Percentiles rank a stretch among this genome's conserved stretches.
phyloP scores from a whole-genome alignment of 1,284 basidiomycete genomes.

The Schizophyllum commune region DNA sequence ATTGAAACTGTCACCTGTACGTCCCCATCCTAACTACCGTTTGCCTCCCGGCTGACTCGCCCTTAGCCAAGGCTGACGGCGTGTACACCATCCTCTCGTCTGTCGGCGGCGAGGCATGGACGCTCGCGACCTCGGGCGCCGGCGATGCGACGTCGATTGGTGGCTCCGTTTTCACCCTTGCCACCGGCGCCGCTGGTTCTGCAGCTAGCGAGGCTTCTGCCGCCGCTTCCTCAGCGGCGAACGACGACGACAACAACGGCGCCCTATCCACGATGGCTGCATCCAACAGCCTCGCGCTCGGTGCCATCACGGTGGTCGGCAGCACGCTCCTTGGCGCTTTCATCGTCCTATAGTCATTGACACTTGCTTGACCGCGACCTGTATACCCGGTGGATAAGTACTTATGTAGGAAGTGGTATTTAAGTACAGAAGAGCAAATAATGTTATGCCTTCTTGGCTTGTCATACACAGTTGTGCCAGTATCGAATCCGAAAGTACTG shows the following conservation, averaged over 20 bases:
- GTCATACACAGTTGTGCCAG: too few relatives aligned
- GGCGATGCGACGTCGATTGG: constrained; percentile 43
- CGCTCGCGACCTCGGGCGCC: constrained; percentile 33
- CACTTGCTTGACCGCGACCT: neutral
- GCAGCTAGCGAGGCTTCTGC: constrained; percentile 12
- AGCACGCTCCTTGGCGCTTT: constrained; percentile 22
- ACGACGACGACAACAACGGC: neutral
- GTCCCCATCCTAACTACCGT: constrained; percentile 14
- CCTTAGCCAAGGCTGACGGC: constrained; percentile 34
- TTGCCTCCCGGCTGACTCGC: constrained; percentile 1
- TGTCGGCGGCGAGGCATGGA: constrained; percentile 43
- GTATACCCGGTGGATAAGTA: neutral
- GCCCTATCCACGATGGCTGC: constrained; percentile 19
- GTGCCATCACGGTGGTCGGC: constrained; percentile 33
- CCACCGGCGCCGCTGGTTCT: constrained; percentile 20
- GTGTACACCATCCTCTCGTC: constrained; percentile 35
- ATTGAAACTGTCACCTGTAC: constrained; percentile 43
- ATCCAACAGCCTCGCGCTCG: constrained; percentile 29
- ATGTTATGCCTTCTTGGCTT: too few relatives aligned
- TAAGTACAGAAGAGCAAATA: too few relatives aligned
- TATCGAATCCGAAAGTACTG: too few relatives aligned
- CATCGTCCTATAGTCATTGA: constrained; percentile 13
- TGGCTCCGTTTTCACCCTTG: constrained; percentile 42
- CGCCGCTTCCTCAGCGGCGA: neutral
- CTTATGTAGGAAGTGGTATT: too few relatives aligned